Evolutionary conservation across 1,284 basidiomycete genomes (phyloP), one percentile per base, ranked within the genome.

Genomic region (Ganoderma meredithae): DNA sequence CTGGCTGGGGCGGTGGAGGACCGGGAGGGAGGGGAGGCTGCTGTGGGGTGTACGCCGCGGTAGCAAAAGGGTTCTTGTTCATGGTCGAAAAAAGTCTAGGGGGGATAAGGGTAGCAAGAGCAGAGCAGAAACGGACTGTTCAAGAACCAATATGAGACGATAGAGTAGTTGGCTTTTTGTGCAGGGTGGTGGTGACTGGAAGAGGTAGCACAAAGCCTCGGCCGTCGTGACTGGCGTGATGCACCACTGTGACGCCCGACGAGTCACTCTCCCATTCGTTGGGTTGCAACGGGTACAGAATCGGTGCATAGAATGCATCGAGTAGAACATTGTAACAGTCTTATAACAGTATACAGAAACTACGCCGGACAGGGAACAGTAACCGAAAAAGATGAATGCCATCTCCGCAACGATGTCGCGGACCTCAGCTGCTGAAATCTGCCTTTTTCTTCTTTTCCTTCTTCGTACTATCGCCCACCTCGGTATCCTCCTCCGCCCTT

Each of bases 1-100:
- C 79, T 65, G 90, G 87, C 73, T 88, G 88, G 61, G 87, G 85
- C 3, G 92, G 92, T 19, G 92, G 91, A 66, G 90, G 92, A 25
- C 91, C 92, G 31, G 92, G 91, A 63, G 92, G 92, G 53, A 93
- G 82, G 52, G 92, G 92, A 2, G 92, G 91, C 75, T 91, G 91
- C 61, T 88, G 89, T 43, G 86, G 85, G 12, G 88, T 85, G 77
- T 90, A 92, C 49, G 86, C 83, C 22, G 90, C 86, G 62, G 88
- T 86, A 33, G 91, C 83, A 73, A 93, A 93, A 0, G 91, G 92
- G 78, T 93, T 93, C 82, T 93, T 93, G 82, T 93, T 90, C 92
- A 93, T 90, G 47, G 69, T 69, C 58, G 64, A 53, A 33, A 47
- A 47, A 55, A 63, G 62, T 68, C 56, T 66, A 66, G n/a, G 52